These are phyloP conservation scores for Grosmannia serpens DNA, from an alignment of 2,329 filamentous ascomycete species.

Conservation along the genomic window DNA sequence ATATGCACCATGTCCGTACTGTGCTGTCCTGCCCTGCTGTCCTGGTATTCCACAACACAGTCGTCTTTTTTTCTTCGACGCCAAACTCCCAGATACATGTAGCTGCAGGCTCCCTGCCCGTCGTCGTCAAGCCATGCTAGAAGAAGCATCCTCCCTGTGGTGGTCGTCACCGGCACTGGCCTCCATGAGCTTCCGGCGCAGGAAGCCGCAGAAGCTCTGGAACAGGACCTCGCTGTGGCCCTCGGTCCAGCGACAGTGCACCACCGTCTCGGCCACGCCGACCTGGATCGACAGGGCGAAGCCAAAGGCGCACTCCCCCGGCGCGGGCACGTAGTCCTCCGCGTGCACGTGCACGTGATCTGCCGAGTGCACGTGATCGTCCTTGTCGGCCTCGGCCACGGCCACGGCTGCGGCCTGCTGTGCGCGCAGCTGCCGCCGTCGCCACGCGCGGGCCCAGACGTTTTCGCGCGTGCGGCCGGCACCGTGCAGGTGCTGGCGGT, in stretches of 20 bases:
- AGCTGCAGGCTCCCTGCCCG: too few species aligned
- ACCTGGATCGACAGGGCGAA: conserved; percentile 43
- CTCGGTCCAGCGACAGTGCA: conserved; percentile 59
- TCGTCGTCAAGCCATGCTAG: too few species aligned
- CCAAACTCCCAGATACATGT: too few species aligned
- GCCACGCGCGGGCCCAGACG: conserved; percentile 68
- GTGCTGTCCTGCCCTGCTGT: too few species aligned
- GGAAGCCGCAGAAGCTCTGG: conserved; percentile 77
- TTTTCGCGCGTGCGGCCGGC: conserved; percentile 55
- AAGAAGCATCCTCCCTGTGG: neutral
- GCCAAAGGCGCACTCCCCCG: conserved; percentile 35
- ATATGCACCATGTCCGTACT: too few species aligned
- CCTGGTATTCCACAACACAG: too few species aligned
- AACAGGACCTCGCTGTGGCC: conserved; percentile 64
- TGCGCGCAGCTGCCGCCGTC: conserved; percentile 41
- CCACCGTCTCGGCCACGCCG: conserved; percentile 26
- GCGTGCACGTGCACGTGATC: neutral
- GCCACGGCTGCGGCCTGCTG: neutral
- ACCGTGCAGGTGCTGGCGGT: conserved; percentile 39
- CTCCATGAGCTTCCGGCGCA: conserved; percentile 42
- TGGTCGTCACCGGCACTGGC: neutral
- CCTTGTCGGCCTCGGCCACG: neutral
- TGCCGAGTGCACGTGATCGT: neutral
- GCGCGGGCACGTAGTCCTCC: neutral
- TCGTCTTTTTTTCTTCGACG: too few species aligned